Conservation (phyloP, 176 grass and related monocot species). For the Neostapfia colusana region DNA sequence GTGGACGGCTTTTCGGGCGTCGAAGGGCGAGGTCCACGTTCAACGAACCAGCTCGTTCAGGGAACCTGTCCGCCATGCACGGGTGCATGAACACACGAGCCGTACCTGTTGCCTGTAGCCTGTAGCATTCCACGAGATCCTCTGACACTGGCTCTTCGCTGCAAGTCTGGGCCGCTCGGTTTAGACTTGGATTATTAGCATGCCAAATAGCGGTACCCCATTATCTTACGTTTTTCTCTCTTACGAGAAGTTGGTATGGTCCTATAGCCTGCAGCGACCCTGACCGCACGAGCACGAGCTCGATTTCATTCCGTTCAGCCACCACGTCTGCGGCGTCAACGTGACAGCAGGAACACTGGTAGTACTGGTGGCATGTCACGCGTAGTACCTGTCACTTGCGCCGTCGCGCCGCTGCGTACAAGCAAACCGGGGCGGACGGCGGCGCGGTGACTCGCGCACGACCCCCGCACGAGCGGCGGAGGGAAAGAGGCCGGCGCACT, state of each 20-base stretch:
- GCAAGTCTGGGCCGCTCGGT: background rate
- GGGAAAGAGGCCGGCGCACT: background rate
- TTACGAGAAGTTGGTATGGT: background rate
- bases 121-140: background rate
- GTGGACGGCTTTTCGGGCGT: background rate
- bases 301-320: background rate
- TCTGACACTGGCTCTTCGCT: background rate
- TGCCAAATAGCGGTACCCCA: background rate
- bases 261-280: background rate
- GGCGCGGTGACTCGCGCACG: background rate
- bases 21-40: conserved; percentile 14
- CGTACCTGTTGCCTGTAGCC: background rate
- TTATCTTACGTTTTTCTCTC: background rate
- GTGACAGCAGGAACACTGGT: background rate
- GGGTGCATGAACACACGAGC: background rate
- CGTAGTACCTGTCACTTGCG: background rate
- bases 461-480: background rate
- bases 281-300: background rate
- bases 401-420: conserved; percentile 6
- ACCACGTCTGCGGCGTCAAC: background rate
- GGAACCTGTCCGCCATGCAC: background rate
- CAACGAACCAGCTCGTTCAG: conserved; percentile 23
- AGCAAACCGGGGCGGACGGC: background rate
- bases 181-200: background rate
- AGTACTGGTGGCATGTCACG: background rate